Evolutionary conservation across 495 filamentous ascomycete species (phyloP).

Genomic region (Lophiostoma macrostomum): DNA sequence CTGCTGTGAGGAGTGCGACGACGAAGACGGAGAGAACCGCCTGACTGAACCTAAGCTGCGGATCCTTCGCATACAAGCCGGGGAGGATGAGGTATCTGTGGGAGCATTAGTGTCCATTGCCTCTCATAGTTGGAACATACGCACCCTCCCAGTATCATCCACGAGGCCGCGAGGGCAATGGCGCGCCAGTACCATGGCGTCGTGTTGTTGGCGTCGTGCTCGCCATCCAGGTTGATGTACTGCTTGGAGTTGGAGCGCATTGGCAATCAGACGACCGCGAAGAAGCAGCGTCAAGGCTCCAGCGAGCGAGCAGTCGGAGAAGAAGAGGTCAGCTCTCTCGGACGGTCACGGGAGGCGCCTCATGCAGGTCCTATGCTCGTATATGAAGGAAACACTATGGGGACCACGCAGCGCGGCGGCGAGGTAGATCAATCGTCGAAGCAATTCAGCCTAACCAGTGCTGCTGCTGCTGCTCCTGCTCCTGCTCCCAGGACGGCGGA

Average conservation of each 20-base stretch:
- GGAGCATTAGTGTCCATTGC: background rate
- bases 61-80: constrained; percentile 36
- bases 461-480: no score
- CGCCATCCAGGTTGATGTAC: constrained; percentile 26
- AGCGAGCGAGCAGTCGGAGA: background rate
- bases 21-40: constrained; percentile 39
- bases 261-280: constrained; percentile 16
- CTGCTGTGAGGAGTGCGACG: constrained; percentile 39
- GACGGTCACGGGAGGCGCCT: constrained; percentile 2
- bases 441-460: constrained; percentile 26
- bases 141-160: constrained; percentile 41
- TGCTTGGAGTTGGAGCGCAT: constrained; percentile 16
- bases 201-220: constrained; percentile 9
- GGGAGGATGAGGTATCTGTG: constrained; percentile 40
- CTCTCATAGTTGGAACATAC: constrained; percentile 4
- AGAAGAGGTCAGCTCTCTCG: constrained; percentile 4
- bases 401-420: background rate
- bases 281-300: background rate
- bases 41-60: constrained; percentile 34
- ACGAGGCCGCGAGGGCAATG: constrained; percentile 34
- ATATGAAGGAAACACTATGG: constrained; percentile 4
- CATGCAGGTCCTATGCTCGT: constrained; percentile 13
- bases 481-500: constrained; percentile 20
- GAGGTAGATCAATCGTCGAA: background rate
- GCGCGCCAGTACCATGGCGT: constrained; percentile 41